These are phyloP conservation scores for Suillus sp. DNA, from an alignment of 768 basidiomycete species.

Conservation along the genomic window DNA sequence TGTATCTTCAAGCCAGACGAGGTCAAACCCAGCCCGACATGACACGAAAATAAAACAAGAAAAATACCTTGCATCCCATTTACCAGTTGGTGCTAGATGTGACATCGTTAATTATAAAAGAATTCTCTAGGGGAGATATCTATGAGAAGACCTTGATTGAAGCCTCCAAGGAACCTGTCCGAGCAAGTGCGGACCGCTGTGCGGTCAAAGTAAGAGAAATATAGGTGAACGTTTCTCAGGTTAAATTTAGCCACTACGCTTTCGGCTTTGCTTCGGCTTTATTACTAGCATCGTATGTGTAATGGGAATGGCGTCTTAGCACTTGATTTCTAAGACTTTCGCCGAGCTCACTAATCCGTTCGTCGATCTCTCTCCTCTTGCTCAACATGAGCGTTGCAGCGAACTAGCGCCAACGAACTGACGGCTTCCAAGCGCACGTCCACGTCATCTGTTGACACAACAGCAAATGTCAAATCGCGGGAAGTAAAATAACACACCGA, in stretches of 20 bases:
- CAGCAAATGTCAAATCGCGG: slow-evolving; percentile 1
- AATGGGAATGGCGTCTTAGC: too few relatives aligned
- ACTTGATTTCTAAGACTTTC: slow-evolving; percentile 1
- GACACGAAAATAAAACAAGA: slow-evolving; percentile 7
- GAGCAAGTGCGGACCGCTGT: neutral
- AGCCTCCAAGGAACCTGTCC: neutral
- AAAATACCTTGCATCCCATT: slow-evolving; percentile 75
- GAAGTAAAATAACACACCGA: slow-evolving; percentile 1
- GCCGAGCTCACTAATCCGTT: neutral
- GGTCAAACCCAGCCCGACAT: slow-evolving; percentile 5
- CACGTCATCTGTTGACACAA: neutral
- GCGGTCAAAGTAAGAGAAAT: neutral
- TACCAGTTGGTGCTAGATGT: slow-evolving; percentile 48
- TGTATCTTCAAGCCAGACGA: slow-evolving; percentile 43
- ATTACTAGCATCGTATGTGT: neutral
- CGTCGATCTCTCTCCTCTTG: neutral
- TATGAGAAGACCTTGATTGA: neutral
- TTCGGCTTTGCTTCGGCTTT: neutral
- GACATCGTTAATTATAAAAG: slow-evolving; percentile 49
- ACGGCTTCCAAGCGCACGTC: neutral
- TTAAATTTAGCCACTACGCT: neutral
- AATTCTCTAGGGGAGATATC: neutral
- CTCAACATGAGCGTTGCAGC: neutral
- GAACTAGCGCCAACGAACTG: neutral
- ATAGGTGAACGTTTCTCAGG: neutral